Conservation (phyloP, 352 stramenopile genomes). For the Poterioochromonas sp. region DNA sequence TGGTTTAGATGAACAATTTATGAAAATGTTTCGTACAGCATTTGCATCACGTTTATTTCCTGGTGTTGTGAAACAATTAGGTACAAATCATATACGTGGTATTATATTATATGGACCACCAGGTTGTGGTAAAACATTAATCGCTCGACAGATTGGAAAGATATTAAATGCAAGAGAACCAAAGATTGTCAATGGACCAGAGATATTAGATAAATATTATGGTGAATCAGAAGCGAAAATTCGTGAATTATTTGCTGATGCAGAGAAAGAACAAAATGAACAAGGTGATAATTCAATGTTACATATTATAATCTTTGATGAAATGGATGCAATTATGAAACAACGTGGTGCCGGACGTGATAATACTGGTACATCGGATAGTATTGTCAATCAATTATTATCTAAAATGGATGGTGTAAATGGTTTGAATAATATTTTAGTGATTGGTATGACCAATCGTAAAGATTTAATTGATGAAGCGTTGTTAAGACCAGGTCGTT, state of each 20-base stretch:
- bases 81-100: conserved; percentile 95
- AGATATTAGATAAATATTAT: conserved; percentile 99
- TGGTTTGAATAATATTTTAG: conserved; percentile 96
- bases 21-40: conserved; percentile 95
- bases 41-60: conserved; percentile 96
- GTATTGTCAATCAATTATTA: conserved; percentile 97
- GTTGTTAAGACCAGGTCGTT: conserved; percentile 80
- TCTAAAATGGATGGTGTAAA: conserved; percentile 99
- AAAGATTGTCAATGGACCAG: conserved; percentile 97
- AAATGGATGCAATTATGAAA: conserved; percentile 99
- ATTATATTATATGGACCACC: conserved; percentile 74
- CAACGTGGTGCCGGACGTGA: conserved; percentile 76
- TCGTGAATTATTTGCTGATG: conserved; percentile 91
- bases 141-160: conserved; percentile 94
- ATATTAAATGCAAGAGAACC: conserved; percentile 80
- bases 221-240: conserved; percentile 97
- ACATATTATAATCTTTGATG: conserved; percentile 99
- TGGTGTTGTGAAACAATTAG: conserved; percentile 89
- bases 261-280: conserved; percentile 63
- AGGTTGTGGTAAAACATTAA: conserved; percentile 83
- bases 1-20: conserved; percentile 96
- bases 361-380: conserved; percentile 90
- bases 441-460: conserved; percentile 99
- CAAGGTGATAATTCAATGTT: conserved; percentile 90
- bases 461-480: conserved; percentile 82